These are phyloP conservation scores for Candida sojae DNA, from an alignment of 1,139 yeast species.

Conservation along the genomic window DNA sequence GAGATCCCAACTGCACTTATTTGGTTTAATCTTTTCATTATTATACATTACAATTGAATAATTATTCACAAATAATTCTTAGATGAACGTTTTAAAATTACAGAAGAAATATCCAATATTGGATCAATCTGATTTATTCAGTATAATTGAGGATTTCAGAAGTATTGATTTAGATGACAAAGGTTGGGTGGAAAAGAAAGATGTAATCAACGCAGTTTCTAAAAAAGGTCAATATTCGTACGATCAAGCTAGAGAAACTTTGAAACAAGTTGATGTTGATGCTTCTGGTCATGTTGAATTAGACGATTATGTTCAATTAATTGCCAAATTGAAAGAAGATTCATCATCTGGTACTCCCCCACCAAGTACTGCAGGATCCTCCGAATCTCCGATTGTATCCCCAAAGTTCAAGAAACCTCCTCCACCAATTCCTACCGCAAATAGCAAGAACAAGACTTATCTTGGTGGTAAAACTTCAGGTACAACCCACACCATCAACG, in stretches of 20 bases:
- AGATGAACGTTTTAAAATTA: conserved; percentile 52
- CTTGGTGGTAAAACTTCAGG: conserved; percentile 81
- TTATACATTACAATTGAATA: conserved; percentile 1
- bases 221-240: conserved; percentile 79
- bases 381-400: conserved; percentile 23
- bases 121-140: conserved; percentile 83
- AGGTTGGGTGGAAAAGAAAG: conserved; percentile 95
- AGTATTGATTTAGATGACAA: conserved; percentile 84
- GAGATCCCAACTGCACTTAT: no score
- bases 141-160: conserved; percentile 75
- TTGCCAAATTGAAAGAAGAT: conserved; percentile 64
- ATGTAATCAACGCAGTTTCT: conserved; percentile 81
- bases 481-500: conserved; percentile 95
- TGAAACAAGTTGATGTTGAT: conserved; percentile 88
- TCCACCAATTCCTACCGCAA: conserved; percentile 49
- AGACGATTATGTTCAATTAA: conserved; percentile 91
- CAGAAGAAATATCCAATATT: conserved; percentile 85
- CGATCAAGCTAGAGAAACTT: conserved; percentile 91
- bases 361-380: conserved; percentile 16
- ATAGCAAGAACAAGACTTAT: conserved; percentile 69
- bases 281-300: conserved; percentile 96
- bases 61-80: conserved; percentile 1
- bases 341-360: conserved; percentile 23
- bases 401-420: conserved; percentile 21
- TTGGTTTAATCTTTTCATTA: background rate